Conservation (phyloP, 129 eudicot species). For the Flaveria brownii region DNA sequence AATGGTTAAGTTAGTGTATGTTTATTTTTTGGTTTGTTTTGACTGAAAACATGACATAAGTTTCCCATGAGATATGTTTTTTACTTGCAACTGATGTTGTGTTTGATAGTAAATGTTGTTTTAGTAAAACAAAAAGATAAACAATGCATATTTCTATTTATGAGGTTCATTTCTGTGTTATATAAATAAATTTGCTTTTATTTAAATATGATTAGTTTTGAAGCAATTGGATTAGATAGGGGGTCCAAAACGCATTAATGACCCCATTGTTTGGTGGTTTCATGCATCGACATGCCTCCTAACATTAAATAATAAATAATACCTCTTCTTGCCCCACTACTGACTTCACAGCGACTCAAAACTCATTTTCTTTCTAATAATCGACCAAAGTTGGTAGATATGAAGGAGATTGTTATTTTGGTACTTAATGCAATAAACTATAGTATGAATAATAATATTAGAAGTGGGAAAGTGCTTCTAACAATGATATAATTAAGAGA, state of each 20-base stretch:
- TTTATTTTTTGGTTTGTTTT: conserved; percentile 39
- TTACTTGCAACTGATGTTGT: conserved; percentile 36
- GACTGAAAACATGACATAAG: conserved; percentile 40
- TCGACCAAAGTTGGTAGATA: too few species aligned
- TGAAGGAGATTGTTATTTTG: too few species aligned
- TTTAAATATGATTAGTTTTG: neutral
- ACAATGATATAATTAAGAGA: neutral
- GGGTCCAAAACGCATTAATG: conserved; percentile 1
- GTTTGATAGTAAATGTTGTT: conserved; percentile 17
- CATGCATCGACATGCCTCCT: conserved; percentile 28
- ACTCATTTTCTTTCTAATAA: too few species aligned
- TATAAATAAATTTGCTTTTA: neutral
- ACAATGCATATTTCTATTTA: neutral
- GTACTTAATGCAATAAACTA: too few species aligned
- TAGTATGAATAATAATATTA: too few species aligned
- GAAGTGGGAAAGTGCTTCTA: neutral
- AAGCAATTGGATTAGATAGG: conserved; percentile 19
- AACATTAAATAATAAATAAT: conserved; percentile 14
- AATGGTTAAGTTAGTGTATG: conserved; percentile 33
- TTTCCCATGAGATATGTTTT: conserved; percentile 32
- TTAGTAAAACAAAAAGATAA: neutral
- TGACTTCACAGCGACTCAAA: too few species aligned
- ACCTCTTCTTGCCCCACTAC: neutral
- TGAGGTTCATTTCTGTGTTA: neutral
- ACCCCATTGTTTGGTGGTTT: neutral